Evolutionary conservation across 257 asterid genomes (phyloP).

Genomic region (Jasminum sambac): DNA sequence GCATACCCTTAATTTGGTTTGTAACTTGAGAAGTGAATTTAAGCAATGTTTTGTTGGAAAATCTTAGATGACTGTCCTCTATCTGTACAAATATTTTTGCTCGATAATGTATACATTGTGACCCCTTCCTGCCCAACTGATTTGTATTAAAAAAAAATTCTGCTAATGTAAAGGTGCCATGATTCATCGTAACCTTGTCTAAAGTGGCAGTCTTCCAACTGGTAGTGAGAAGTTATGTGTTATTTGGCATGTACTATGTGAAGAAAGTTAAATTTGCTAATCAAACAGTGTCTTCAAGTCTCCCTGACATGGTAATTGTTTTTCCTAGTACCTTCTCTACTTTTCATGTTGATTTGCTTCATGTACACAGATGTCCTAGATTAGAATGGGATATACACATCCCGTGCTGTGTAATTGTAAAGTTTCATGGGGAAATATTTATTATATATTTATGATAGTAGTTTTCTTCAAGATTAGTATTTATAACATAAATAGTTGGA

Average conservation of each 20-base stretch:
- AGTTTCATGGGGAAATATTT: conserved; percentile 1
- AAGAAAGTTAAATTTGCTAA: conserved; percentile 4
- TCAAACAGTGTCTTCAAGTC: neutral
- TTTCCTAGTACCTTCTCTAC: no score
- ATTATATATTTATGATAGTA: neutral
- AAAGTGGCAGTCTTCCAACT: neutral
- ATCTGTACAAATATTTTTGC: conserved; percentile 7
- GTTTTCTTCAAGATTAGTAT: neutral
- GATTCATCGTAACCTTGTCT: conserved; percentile 3
- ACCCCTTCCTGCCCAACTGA: neutral
- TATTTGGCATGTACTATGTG: neutral
- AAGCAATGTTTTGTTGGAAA: neutral
- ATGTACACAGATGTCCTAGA: neutral
- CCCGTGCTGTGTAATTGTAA: neutral
- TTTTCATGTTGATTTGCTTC: conserved; percentile 5
- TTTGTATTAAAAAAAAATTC: neutral
- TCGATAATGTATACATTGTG: conserved; percentile 28
- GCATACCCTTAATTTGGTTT: neutral
- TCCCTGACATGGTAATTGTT: neutral
- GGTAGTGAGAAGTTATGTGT: conserved; percentile 10
- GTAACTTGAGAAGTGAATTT: neutral
- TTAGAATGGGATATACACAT: conserved; percentile 4
- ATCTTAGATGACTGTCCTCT: neutral
- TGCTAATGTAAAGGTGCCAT: neutral
- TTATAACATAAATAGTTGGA: no score